Conservation (phyloP, 2,329 filamentous ascomycete species). For the Capronia epimyces region DNA sequence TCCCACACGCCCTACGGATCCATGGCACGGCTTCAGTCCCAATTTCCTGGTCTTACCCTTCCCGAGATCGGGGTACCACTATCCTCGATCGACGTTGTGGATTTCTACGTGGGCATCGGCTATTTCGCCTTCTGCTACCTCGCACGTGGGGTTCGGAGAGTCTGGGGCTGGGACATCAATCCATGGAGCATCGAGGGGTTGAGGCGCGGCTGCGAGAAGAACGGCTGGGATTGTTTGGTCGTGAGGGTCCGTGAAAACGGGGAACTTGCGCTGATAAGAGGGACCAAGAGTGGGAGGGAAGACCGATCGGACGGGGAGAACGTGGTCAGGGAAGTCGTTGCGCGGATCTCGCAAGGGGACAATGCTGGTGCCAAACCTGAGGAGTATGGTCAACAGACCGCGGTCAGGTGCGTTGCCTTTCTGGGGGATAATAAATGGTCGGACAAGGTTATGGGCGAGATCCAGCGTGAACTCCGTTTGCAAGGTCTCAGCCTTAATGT, state of each 20-base stretch:
- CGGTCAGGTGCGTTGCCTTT: slow-evolving; percentile 60
- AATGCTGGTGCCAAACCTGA: neutral
- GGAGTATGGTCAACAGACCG: slow-evolving; percentile 9
- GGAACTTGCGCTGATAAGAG: neutral
- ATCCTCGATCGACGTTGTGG: slow-evolving; percentile 49
- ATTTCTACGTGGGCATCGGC: slow-evolving; percentile 88
- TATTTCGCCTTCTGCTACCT: slow-evolving; percentile 89
- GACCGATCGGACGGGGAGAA: neutral
- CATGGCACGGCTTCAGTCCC: neutral
- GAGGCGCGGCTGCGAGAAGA: slow-evolving; percentile 64
- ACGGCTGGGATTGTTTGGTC: slow-evolving; percentile 60
- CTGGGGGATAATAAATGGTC: slow-evolving; percentile 62
- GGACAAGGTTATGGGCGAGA: slow-evolving; percentile 35
- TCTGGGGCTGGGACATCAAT: slow-evolving; percentile 88
- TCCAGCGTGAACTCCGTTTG: slow-evolving; percentile 30
- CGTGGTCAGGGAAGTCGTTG: neutral
- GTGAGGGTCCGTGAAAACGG: slow-evolving; percentile 42
- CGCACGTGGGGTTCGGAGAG: slow-evolving; percentile 58
- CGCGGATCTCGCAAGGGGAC: slow-evolving; percentile 25
- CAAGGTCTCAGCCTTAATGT: slow-evolving; percentile 35
- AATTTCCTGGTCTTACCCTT: slow-evolving; percentile 23
- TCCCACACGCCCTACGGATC: neutral
- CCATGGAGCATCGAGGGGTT: slow-evolving; percentile 81
- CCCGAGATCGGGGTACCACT: slow-evolving; percentile 28
- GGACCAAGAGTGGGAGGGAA: neutral